Evolutionary conservation across 768 basidiomycete species (phyloP).

Genomic region (Termitomyces sp.): DNA sequence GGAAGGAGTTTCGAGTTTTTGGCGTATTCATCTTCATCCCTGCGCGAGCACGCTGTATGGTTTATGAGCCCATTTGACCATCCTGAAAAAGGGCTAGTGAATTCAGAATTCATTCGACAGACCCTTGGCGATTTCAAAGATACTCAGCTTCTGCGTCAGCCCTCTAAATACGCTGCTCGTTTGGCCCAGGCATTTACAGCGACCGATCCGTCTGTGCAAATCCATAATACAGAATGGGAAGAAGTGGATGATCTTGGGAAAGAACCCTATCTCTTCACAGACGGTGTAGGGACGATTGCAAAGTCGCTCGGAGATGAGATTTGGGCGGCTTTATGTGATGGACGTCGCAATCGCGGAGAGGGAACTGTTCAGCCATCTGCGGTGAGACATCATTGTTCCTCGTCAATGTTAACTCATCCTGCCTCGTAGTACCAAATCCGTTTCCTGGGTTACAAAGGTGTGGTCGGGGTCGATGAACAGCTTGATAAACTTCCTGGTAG

Average conservation of each 20-base stretch:
- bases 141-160: slow-evolving; percentile 38
- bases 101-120: slow-evolving; percentile 52
- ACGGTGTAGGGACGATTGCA: slow-evolving; percentile 80
- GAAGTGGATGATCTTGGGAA: slow-evolving; percentile 51
- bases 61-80: slow-evolving; percentile 62
- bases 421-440: slow-evolving; percentile 67
- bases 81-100: slow-evolving; percentile 36
- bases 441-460: slow-evolving; percentile 79
- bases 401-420: neutral
- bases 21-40: slow-evolving; percentile 74
- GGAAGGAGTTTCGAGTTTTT: slow-evolving; percentile 74
- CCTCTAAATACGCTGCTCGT: slow-evolving; percentile 81
- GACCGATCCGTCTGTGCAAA: slow-evolving; percentile 66
- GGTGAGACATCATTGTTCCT: slow-evolving; percentile 31
- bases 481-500: slow-evolving; percentile 38
- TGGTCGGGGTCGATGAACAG: slow-evolving; percentile 61
- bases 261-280: slow-evolving; percentile 51
- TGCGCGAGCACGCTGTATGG: slow-evolving; percentile 82
- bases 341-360: slow-evolving; percentile 26
- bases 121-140: slow-evolving; percentile 65
- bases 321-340: slow-evolving; percentile 47
- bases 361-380: slow-evolving; percentile 48
- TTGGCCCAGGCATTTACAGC: slow-evolving; percentile 82
- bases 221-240: slow-evolving; percentile 55
- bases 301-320: slow-evolving; percentile 49